Evolutionary conservation across 345 rosid genomes (phyloP), one percentile per base, ranked within the genome.

Genomic region (Syzygium grande): DNA sequence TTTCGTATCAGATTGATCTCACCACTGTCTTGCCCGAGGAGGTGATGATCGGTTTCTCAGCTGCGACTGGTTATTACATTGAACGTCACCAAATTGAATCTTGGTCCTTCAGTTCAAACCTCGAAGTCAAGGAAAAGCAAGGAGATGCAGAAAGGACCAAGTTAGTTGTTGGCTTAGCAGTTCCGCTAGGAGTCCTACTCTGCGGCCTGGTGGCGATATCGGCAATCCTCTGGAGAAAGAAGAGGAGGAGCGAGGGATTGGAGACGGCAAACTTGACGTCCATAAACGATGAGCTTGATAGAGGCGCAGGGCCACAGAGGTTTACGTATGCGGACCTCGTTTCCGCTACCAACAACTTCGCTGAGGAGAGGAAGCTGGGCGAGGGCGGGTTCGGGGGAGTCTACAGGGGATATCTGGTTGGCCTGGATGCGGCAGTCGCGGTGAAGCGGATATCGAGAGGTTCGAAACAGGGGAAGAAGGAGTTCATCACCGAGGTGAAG

Each of bases 21-120:
- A 91, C 52, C 63, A 12, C 41, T 30, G 23, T 73, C n/a, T 41
- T 90, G 23, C 86, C 90, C 4, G 90, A 90, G 52, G 63, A 29
- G 79, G 91, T 89, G 22, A 87, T 85, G 43, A 52, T 92, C 52
- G 91, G 93, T 25, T 89, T 92, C 87, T 89, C 91, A 13, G 91
- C 90, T 38, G 85, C 91, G 34, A 88, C 92, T 17, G 90, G 92
- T n/a, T 10, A 4, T 30, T 11, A 34, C 27, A 53, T 12, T 1
- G 92, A 89, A 46, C 46, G 85, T 23, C 88, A 85, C 30, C 86
- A 51, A 4, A 22, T 92, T 56, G 85, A 85, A n/a, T 87, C 91
- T 1, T 90, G 92, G 92, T 86, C 87, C 23, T 90, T 90, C 68
- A 38, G 12, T 14, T n/a, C 49, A 63, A 52, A 23, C 73, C 87